These are phyloP conservation scores for Hippophae rhamnoides DNA, from an alignment of 306 rosid genomes.

Conservation along the genomic window DNA sequence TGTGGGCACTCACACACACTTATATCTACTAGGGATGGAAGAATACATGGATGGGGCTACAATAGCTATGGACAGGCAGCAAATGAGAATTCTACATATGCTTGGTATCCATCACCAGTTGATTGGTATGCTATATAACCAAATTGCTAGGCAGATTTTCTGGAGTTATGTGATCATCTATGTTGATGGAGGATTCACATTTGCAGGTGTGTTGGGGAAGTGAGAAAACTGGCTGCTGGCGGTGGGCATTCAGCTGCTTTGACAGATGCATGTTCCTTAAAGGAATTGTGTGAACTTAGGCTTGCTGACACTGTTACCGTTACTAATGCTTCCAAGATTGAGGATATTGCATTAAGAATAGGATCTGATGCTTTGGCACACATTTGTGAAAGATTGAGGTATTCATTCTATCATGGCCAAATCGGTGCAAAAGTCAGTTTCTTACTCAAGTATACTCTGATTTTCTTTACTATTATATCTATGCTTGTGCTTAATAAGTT, in stretches of 20 bases:
- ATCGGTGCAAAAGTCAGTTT: neutral
- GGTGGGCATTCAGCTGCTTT: constrained; percentile 96
- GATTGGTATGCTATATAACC: constrained; percentile 56
- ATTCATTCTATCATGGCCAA: constrained; percentile 6
- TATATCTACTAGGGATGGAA: constrained; percentile 61
- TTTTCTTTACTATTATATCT: neutral
- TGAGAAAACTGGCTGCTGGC: constrained; percentile 91
- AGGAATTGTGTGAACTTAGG: constrained; percentile 81
- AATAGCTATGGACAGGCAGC: constrained; percentile 95
- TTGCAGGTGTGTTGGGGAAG: constrained; percentile 87
- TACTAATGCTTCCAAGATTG: constrained; percentile 52
- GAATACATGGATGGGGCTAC: constrained; percentile 97
- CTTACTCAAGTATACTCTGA: neutral
- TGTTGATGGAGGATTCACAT: constrained; percentile 13
- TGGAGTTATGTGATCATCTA: constrained; percentile 7
- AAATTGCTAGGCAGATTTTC: constrained; percentile 11
- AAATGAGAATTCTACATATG: constrained; percentile 76
- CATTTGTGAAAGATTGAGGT: constrained; percentile 84
- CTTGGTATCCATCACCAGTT: constrained; percentile 93
- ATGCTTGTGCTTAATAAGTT: neutral
- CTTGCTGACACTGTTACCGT: constrained; percentile 66
- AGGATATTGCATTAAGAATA: constrained; percentile 74
- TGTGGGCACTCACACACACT: constrained; percentile 93
- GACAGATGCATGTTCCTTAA: constrained; percentile 86
- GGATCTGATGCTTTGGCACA: constrained; percentile 90